These are phyloP conservation scores for Nadsonia commutata DNA, from an alignment of 1,139 yeast species.

Conservation along the genomic window DNA sequence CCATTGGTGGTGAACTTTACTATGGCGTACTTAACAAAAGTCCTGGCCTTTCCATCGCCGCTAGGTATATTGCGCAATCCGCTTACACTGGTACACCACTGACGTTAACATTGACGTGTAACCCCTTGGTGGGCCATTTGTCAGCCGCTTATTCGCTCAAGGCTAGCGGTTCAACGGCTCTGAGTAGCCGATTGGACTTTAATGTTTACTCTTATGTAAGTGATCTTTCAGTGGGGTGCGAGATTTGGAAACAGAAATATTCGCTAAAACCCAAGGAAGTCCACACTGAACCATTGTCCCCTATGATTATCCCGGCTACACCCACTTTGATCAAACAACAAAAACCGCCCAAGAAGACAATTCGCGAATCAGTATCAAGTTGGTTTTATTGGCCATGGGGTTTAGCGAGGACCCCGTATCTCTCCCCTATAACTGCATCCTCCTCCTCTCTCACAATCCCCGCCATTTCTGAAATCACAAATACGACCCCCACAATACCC, in stretches of 20 bases:
- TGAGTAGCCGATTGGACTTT: conserved; percentile 78
- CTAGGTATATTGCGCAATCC: conserved; percentile 75
- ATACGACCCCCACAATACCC: too few species aligned
- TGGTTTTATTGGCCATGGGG: too few species aligned
- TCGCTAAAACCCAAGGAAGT: neutral
- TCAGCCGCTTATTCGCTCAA: conserved; percentile 81
- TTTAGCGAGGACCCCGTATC: too few species aligned
- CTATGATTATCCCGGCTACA: too few species aligned
- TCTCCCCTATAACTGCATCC: neutral
- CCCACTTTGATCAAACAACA: neutral
- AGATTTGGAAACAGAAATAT: conserved; percentile 36
- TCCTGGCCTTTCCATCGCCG: conserved; percentile 53
- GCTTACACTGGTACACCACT: conserved; percentile 80
- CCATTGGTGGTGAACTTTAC: conserved; percentile 82
- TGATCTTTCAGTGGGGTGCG: conserved; percentile 75
- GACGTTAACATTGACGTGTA: conserved; percentile 73
- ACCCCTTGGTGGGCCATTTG: conserved; percentile 83
- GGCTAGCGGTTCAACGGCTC: conserved; percentile 61
- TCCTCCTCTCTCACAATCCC: too few species aligned
- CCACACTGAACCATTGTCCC: neutral
- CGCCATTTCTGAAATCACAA: neutral
- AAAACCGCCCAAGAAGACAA: neutral
- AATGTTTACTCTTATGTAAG: conserved; percentile 85
- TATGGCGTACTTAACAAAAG: conserved; percentile 73
- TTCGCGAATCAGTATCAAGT: neutral